Percentiles rank a stretch among this genome's conserved stretches.
Evolutionary conservation across 257 asterid species (phyloP).

Genomic region (Salvia miltiorrhiza): DNA sequence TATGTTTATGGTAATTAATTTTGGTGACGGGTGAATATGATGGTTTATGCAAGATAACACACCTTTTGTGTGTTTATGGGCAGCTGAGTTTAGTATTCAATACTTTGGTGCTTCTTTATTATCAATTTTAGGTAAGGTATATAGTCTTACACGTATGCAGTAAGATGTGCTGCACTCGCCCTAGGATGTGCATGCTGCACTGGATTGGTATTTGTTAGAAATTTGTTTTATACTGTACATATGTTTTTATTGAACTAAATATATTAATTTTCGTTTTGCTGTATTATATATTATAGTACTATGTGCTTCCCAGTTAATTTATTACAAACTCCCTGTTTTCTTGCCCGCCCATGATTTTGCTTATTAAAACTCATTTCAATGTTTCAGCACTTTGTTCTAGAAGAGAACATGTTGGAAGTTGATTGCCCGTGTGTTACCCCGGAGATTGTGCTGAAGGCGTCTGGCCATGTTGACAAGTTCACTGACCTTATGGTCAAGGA

Average conservation of each 20-base stretch:
- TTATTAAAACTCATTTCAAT: background rate
- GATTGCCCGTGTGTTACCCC: constrained; percentile 91
- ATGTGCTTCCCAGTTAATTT: background rate
- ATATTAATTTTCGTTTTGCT: no score
- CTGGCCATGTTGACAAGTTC: constrained; percentile 86
- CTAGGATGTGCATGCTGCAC: background rate
- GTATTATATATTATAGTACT: background rate
- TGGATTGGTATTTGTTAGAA: background rate
- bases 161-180: background rate
- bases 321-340: background rate
- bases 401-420: constrained; percentile 78
- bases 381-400: constrained; percentile 72
- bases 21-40: background rate
- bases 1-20: background rate
- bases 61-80: background rate
- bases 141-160: background rate
- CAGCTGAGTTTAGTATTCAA: background rate
- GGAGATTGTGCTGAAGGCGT: constrained; percentile 74
- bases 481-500: constrained; percentile 91
- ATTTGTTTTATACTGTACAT: background rate
- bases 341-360: background rate
- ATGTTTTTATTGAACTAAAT: background rate
- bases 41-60: background rate
- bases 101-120: background rate
- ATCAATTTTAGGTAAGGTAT: background rate